Base-by-base conservation (phyloP, 306 rosid genomes). In the barrel medic (Medicago truncatula) region DNA sequence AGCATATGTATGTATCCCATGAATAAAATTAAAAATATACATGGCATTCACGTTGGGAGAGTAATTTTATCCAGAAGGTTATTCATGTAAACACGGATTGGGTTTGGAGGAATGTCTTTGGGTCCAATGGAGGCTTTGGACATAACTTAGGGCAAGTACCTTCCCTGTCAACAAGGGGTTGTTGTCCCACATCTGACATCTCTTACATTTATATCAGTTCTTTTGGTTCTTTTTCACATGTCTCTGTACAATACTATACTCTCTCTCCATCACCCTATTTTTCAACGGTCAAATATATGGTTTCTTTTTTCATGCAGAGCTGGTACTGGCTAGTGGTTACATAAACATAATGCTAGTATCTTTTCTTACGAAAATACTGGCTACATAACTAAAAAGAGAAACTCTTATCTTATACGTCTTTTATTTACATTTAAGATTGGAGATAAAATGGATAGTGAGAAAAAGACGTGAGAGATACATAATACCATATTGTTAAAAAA, bases 11-110 rank as follows among this genome's bases (percentile, higher is more conserved):
- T 50, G 57, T 50, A 16, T 50, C 36, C 12, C 20, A 31, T 14
- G 5, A 60, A 60, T 60, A 9, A 15, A 20, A 3, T 61, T 7
- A 31, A 61, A 61, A n/a, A 59, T 2, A 25, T 28, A 13, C 39
- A 59, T 4, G n/a, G 16, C 25, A 12, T 59, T 13, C 17, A 59
- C 16, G 65, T 9, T 59, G 15, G 17, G 9, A 23, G 15, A 1
- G 12, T 58, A 59, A 23, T 8, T n/a, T 36, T 36, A n/a, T 63
- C 25, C 49, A 7, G 23, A 36, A 38, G 13, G 47, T 36, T 59
- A 63, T 38, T 63, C 15, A n/a, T 63, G 69, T 3, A 63, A 25
- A 38, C 44, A 63, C 69, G 69, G 69, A 63, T 63, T 38, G 69
- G 15, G 38, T 28, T 36, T n/a, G 47, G 25, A 38, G 49, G 69